Conservation (phyloP, 2,329 filamentous ascomycete species). For the Stromatinia cepivora region DNA sequence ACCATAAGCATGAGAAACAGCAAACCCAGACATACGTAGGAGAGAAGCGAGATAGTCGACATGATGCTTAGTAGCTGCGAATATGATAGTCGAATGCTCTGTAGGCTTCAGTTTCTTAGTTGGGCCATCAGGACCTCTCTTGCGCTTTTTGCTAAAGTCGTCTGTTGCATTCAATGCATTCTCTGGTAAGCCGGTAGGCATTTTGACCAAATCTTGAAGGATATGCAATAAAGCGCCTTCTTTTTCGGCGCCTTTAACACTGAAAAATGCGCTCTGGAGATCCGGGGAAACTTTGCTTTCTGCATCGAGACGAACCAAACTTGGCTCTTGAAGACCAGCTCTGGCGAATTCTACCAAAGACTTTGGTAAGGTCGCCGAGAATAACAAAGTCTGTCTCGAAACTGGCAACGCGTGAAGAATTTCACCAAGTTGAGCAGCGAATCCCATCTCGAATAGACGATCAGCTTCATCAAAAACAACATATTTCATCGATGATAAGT, state of each 20-base stretch:
- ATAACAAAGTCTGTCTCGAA: slow-evolving; percentile 85
- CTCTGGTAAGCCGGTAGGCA: slow-evolving; percentile 69
- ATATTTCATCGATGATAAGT: slow-evolving; percentile 88
- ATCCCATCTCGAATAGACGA: slow-evolving; percentile 97
- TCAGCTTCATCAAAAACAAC: slow-evolving; percentile 98
- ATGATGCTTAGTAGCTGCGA: slow-evolving; percentile 93
- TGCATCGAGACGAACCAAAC: slow-evolving; percentile 83
- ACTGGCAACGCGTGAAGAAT: slow-evolving; percentile 86
- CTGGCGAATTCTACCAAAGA: slow-evolving; percentile 94
- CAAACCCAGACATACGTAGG: slow-evolving; percentile 79
- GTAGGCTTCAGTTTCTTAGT: slow-evolving; percentile 71
- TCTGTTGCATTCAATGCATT: slow-evolving; percentile 42
- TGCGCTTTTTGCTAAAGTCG: slow-evolving; percentile 65
- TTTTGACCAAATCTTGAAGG: slow-evolving; percentile 87
- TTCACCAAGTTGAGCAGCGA: slow-evolving; percentile 87
- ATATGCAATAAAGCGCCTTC: slow-evolving; percentile 89
- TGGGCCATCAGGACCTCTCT: slow-evolving; percentile 57
- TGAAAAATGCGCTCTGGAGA: slow-evolving; percentile 93
- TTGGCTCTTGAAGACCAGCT: slow-evolving; percentile 89
- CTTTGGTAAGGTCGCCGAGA: slow-evolving; percentile 92
- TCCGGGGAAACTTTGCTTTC: slow-evolving; percentile 97
- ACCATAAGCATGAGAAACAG: slow-evolving; percentile 92
- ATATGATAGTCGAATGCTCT: slow-evolving; percentile 90
- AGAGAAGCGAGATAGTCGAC: slow-evolving; percentile 88
- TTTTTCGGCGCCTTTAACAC: slow-evolving; percentile 88